Evolutionary conservation across 306 rosid genomes (phyloP), one percentile per base, ranked within the genome.

Genomic region (Cucurbita moschata): DNA sequence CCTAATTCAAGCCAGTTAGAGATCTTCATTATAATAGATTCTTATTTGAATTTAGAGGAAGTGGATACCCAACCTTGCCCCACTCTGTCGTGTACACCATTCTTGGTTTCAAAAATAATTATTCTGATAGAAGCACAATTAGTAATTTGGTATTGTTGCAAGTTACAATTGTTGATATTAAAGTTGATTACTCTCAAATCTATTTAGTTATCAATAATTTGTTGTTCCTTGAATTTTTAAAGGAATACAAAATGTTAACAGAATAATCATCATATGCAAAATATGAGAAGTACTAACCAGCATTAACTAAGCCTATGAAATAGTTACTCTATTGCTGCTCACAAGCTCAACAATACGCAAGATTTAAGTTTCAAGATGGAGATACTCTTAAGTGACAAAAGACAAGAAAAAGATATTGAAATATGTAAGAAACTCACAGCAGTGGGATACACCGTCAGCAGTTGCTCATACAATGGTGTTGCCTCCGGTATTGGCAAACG

Each of bases 401-500:
- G 63, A 73, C 38, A 42, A 19, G 18, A 13, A 39, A 49, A 37
- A 37, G 44, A 7, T 43, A 47, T 71, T n/a, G 75, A 72, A 76
- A 59, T 77, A 76, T 5, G 5, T 21, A 42, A 44, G 71, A 47
- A 68, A 82, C 94, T 88, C 82, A 93, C 98, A 72, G 96, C 86
- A 43, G 97, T 90, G 12, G 97, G 98, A 77, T 85, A 94, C 69
- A 81, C 76, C 4, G 86, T 83, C 38, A 93, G 87, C 71, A 93
- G 93, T 63, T 93, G 88, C 86, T 93, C 98, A 71, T 90, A 90
- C 57, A 93, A 83, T 7, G 97, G 88, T 30, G 77, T 86, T 21
- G 98, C 97, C 82, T 93, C 98, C 11, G 86, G 77, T 77, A 93
- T 86, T 3, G 97, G 89, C 84, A 90, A 90, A 79, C 72, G 91